Evolutionary conservation across 2,329 filamentous ascomycete species (phyloP).

Genomic region (Calonectria ilicicola): DNA sequence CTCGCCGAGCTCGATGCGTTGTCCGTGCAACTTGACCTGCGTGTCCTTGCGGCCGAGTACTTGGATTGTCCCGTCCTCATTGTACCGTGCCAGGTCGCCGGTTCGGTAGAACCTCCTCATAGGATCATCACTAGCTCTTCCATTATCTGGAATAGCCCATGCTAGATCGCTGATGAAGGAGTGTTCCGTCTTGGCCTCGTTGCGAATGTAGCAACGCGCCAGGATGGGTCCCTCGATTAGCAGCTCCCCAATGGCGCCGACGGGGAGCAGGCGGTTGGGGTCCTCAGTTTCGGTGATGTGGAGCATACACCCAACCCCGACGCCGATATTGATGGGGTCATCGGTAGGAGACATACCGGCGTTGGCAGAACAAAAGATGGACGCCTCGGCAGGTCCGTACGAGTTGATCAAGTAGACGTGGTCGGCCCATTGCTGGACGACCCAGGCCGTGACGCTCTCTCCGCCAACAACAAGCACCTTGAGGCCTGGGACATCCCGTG

Average conservation of each 20-base stretch:
- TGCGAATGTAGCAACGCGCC: slow-evolving; percentile 60
- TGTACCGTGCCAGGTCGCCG: slow-evolving; percentile 30
- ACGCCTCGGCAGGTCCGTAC: slow-evolving; percentile 25
- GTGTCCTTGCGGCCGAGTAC: slow-evolving; percentile 39
- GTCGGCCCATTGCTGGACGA: slow-evolving; percentile 8
- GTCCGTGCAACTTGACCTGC: slow-evolving; percentile 44
- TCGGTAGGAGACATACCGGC: background rate
- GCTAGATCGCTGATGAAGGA: background rate
- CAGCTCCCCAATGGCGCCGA: slow-evolving; percentile 46
- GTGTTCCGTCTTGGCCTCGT: slow-evolving; percentile 41
- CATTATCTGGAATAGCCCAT: background rate
- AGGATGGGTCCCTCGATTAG: slow-evolving; percentile 52
- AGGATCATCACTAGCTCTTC: slow-evolving; percentile 19
- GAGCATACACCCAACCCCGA: background rate
- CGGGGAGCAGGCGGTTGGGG: slow-evolving; percentile 33
- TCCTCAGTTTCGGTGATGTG: slow-evolving; percentile 38
- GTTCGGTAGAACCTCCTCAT: slow-evolving; percentile 16
- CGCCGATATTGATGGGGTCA: slow-evolving; percentile 15
- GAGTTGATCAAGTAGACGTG: slow-evolving; percentile 22
- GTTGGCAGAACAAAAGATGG: slow-evolving; percentile 11
- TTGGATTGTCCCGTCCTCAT: slow-evolving; percentile 30
- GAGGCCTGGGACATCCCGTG: slow-evolving; percentile 6
- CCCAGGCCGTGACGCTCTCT: background rate
- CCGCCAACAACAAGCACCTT: slow-evolving; percentile 2
- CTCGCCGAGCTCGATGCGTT: slow-evolving; percentile 43